Percentiles rank a stretch among this genome's conserved stretches.
Evolutionary conservation across 148 eudicot species (phyloP).

Genomic region (Pouteria glomerata): DNA sequence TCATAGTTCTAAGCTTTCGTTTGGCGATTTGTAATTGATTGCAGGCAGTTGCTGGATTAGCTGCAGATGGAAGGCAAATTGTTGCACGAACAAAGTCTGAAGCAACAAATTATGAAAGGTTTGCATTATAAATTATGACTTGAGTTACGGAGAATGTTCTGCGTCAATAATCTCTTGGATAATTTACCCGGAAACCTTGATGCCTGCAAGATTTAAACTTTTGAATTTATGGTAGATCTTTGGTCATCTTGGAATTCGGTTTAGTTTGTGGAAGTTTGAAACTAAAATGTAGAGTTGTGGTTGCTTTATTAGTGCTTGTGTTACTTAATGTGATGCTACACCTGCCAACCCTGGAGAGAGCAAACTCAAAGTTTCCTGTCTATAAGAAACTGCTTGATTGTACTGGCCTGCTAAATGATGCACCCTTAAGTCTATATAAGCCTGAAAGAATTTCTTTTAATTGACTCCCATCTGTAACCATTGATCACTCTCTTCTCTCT

Average conservation of each 20-base stretch:
- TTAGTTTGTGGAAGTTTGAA: not conserved
- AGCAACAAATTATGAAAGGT: slow-evolving; percentile 51
- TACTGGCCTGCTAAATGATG: too few species aligned
- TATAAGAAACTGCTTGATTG: too few species aligned
- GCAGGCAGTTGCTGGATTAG: slow-evolving; percentile 61
- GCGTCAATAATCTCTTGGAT: not conserved
- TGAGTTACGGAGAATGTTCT: not conserved
- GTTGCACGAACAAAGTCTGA: slow-evolving; percentile 57
- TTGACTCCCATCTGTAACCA: too few species aligned
- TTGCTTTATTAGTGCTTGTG: not conserved
- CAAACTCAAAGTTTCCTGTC: too few species aligned
- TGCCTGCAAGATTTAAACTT: not conserved
- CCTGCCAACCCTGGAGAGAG: too few species aligned
- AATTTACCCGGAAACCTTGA: not conserved
- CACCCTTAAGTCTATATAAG: too few species aligned
- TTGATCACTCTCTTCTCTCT: too few species aligned
- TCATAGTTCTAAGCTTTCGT: not conserved
- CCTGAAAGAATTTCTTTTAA: too few species aligned
- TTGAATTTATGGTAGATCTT: not conserved
- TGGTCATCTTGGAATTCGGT: not conserved
- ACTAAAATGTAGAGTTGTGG: not conserved
- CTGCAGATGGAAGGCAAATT: slow-evolving; percentile 62
- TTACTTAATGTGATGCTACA: not conserved
- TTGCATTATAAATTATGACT: not conserved
- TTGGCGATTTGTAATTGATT: not conserved